Evolutionary conservation across 495 filamentous ascomycete genomes (phyloP), one percentile per base, ranked within the genome.

Genomic region (Thozetella sp.): DNA sequence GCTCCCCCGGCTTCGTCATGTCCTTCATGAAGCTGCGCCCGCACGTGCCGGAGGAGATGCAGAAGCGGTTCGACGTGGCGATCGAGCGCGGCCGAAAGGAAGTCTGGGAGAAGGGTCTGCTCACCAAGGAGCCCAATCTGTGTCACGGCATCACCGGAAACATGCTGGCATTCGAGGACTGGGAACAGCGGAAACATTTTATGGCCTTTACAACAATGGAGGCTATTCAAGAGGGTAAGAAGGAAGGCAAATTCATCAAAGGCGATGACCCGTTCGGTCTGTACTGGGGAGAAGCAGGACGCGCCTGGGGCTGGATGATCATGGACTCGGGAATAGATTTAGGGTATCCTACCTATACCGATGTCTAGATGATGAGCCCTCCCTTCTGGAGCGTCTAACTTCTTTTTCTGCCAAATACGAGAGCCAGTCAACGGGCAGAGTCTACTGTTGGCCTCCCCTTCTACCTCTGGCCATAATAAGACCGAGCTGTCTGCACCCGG

Each of bases 101-200:
- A 51, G 72, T 81, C 13, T 72, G 76, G 70, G 67, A 76, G 53
- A 59, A 74, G n/a, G 84, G 83, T 3, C 48, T 85, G 27, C 60
- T 87, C 64, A 79, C 70, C 2, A 87, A 86, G 59, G 76, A 80
- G 63, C 82, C 84, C 0, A 83, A 79, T 64, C 65, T 87, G 13
- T 87, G 84, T 64, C 83, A 87, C 67, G 84, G 83, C 0, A 80
- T 82, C 24, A 37, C 30, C 6, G 30, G 30, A 6, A 37, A 37
- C 30, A 37, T 37, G 30, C 15, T 37, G 30, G 30, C 30, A 15
- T 37, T 37, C 15, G 30, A 37, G 30, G 30, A 37, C 30, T 37
- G 30, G 30, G 30, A 37, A 37, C 30, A 37, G 30, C 30, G 30
- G 30, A 37, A 37, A 37, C 30, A 37, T 15, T 37, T 37, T 37